These are phyloP conservation scores for Acorus gramineus DNA, from an alignment of 106 monocot genomes.

Conservation along the genomic window DNA sequence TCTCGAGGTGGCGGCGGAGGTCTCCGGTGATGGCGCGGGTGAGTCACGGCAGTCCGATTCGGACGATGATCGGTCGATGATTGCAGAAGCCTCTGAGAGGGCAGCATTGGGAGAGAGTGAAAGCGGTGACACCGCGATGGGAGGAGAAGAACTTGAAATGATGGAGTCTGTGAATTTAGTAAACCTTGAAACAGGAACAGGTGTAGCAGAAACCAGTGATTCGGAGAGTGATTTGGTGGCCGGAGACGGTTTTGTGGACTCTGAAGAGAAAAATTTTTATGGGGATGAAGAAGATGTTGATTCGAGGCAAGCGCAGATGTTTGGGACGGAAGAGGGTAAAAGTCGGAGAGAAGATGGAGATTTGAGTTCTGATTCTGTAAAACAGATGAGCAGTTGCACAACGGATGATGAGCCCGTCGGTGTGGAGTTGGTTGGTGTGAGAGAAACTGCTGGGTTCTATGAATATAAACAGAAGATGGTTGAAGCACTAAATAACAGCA, in stretches of 20 bases:
- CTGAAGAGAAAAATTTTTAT: slow-evolving; percentile 5
- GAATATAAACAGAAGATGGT: too few species aligned
- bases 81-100: too few species aligned
- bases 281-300: slow-evolving; percentile 4
- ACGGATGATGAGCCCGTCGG: not conserved
- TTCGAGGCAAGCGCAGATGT: not conserved
- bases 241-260: not conserved
- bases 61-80: not conserved
- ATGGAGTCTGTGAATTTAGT: too few species aligned
- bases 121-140: too few species aligned
- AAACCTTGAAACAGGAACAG: not conserved
- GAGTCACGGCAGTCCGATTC: not conserved
- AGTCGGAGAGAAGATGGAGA: slow-evolving; percentile 7
- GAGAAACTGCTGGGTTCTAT: not conserved
- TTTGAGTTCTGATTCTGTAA: not conserved
- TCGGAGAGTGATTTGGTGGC: not conserved
- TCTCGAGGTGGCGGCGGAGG: not conserved
- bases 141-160: too few species aligned
- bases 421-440: not conserved
- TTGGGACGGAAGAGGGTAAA: slow-evolving; percentile 1
- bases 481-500: too few species aligned
- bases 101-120: too few species aligned
- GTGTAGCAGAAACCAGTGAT: not conserved
- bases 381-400: not conserved
- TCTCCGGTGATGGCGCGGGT: too few species aligned